Evolutionary conservation across 2,329 filamentous ascomycete genomes (phyloP).

Genomic region (Aspergillus pseudoglaucus): DNA sequence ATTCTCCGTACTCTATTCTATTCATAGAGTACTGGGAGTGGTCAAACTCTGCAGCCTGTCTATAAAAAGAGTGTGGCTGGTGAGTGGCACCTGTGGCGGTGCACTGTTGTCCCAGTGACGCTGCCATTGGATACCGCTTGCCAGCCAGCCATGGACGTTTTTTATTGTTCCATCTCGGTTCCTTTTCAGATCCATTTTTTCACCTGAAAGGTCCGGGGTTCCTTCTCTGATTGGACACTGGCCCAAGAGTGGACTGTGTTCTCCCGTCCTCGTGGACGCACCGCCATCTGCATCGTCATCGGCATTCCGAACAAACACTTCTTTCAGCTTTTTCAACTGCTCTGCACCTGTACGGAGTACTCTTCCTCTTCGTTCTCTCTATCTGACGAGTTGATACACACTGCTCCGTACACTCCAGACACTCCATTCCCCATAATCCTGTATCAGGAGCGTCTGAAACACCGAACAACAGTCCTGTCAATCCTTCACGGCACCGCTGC

Average conservation of each 20-base stretch:
- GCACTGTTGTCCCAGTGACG: not conserved
- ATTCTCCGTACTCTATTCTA: no score
- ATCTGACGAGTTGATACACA: not conserved
- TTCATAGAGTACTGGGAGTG: no score
- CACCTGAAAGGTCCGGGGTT: no score
- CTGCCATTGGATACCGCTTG: not conserved
- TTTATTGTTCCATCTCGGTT: not conserved
- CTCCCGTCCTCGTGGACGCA: no score
- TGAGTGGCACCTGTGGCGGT: not conserved
- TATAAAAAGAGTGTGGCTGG: not conserved
- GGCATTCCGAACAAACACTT: no score
- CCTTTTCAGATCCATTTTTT: not conserved
- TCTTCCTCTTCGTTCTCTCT: not conserved
- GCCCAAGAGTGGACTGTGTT: no score
- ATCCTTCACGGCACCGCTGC: not conserved
- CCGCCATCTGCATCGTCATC: no score
- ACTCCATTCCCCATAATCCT: not conserved
- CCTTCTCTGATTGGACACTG: not conserved
- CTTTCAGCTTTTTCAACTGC: no score
- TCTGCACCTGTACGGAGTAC: no score
- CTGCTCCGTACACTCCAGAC: no score
- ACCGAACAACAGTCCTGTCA: not conserved
- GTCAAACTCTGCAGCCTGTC: not conserved
- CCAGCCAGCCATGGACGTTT: not conserved
- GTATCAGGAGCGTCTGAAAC: slow-evolving; percentile 4